A percentile compares a stretch with the other conserved stretches of the same genome.
These are phyloP conservation scores for Elsinoe batatas DNA, from an alignment of 2,329 filamentous ascomycete species.

Conservation along the genomic window DNA sequence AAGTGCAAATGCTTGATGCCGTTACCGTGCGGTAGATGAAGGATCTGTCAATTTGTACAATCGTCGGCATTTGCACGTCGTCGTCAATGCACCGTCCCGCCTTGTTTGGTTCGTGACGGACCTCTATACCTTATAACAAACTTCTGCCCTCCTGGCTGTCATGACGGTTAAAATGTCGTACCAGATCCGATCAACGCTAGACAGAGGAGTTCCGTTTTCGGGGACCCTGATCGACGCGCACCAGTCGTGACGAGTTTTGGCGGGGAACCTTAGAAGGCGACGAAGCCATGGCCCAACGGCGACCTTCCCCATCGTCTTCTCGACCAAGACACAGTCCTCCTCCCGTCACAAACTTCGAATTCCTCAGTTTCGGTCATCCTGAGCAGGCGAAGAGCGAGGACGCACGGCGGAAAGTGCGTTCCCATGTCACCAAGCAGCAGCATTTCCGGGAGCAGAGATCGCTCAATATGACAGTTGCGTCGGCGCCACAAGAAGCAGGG, in stretches of 20 bases:
- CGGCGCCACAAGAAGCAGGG: not conserved
- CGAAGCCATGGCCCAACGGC: not conserved
- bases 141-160: too few species aligned
- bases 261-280: not conserved
- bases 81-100: too few species aligned
- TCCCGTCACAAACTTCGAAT: not conserved
- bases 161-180: too few species aligned
- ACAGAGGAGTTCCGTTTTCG: not conserved
- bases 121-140: too few species aligned
- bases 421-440: slow-evolving; percentile 26
- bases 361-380: not conserved
- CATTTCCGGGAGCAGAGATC: slow-evolving; percentile 21
- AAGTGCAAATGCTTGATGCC: too few species aligned
- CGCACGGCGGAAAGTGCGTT: slow-evolving; percentile 25
- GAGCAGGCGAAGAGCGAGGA: slow-evolving; percentile 10
- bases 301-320: not conserved
- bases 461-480: not conserved
- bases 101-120: too few species aligned
- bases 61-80: too few species aligned
- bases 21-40: too few species aligned
- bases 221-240: not conserved
- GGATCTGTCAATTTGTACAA: too few species aligned
- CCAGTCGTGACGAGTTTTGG: too few species aligned
- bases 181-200: too few species aligned
- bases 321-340: not conserved